Conservation (phyloP, 2,329 filamentous ascomycete genomes). For the Rugonectria rugulosa region DNA sequence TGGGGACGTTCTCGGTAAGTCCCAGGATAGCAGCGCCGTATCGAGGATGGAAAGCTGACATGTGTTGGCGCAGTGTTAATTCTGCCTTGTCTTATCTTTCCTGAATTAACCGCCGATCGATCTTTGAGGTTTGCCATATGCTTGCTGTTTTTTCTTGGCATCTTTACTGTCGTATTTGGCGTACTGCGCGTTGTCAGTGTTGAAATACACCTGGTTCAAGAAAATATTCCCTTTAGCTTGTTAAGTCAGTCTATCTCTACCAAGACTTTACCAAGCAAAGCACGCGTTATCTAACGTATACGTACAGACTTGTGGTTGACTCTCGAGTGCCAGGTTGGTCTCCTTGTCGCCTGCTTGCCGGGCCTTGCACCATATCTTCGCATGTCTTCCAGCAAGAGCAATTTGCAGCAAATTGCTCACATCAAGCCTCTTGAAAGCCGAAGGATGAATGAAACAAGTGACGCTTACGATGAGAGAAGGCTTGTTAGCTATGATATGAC, state of each 20-base stretch:
- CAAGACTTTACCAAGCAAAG: background rate
- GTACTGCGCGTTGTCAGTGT: background rate
- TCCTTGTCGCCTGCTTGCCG: background rate
- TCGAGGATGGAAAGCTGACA: background rate
- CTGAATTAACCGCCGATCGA: background rate
- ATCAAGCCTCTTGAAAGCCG: too few species aligned
- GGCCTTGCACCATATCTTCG: background rate
- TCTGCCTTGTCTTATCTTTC: background rate
- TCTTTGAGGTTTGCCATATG: background rate
- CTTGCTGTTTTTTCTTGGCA: background rate
- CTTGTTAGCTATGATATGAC: too few species aligned
- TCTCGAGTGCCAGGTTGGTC: background rate
- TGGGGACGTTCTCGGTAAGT: constrained; percentile 17
- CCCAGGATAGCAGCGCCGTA: background rate
- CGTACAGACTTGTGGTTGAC: background rate
- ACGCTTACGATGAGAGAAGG: too few species aligned
- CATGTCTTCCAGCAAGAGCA: constrained; percentile 8
- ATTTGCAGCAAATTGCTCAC: background rate
- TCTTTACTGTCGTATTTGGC: background rate
- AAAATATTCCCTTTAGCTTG: background rate
- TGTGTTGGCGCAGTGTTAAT: background rate
- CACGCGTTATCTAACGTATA: background rate
- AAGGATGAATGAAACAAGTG: too few species aligned
- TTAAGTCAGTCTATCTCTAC: background rate
- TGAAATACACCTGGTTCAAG: background rate